These are phyloP conservation scores for Pseudodiploospora longispora DNA, from an alignment of 2,329 filamentous ascomycete genomes.

Conservation along the genomic window DNA sequence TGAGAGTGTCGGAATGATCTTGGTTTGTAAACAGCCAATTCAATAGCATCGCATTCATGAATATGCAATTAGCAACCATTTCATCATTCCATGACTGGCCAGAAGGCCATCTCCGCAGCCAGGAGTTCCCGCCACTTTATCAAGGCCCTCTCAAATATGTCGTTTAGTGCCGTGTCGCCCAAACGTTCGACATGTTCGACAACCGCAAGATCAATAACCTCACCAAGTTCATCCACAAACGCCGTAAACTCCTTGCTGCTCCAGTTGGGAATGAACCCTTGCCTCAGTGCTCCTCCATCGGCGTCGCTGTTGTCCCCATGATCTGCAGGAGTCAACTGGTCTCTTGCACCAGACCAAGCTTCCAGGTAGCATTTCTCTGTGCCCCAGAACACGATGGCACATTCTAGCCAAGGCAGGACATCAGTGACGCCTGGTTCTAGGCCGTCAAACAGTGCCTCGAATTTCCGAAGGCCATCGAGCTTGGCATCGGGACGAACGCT, in stretches of 20 bases:
- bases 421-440: slow-evolving; percentile 34
- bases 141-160: slow-evolving; percentile 30
- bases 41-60: not conserved
- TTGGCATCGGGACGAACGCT: slow-evolving; percentile 23
- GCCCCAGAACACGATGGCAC: slow-evolving; percentile 67
- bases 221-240: slow-evolving; percentile 49
- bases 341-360: slow-evolving; percentile 47
- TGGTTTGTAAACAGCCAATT: slow-evolving; percentile 5
- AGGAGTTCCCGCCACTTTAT: slow-evolving; percentile 43
- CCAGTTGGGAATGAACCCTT: slow-evolving; percentile 63
- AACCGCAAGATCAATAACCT: slow-evolving; percentile 47
- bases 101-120: slow-evolving; percentile 50
- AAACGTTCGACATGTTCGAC: slow-evolving; percentile 26
- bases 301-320: slow-evolving; percentile 33
- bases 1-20: not conserved
- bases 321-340: slow-evolving; percentile 20
- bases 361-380: slow-evolving; percentile 59
- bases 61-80: not conserved
- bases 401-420: slow-evolving; percentile 50
- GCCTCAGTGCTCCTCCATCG: slow-evolving; percentile 57
- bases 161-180: slow-evolving; percentile 20
- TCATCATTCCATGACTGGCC: slow-evolving; percentile 34
- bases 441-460: slow-evolving; percentile 44
- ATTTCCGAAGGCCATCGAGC: slow-evolving; percentile 30
- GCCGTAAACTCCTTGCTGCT: slow-evolving; percentile 50